Evolutionary conservation across 148 eudicot species (phyloP), one percentile per base, ranked within the genome.

Genomic region (Silene conica): DNA sequence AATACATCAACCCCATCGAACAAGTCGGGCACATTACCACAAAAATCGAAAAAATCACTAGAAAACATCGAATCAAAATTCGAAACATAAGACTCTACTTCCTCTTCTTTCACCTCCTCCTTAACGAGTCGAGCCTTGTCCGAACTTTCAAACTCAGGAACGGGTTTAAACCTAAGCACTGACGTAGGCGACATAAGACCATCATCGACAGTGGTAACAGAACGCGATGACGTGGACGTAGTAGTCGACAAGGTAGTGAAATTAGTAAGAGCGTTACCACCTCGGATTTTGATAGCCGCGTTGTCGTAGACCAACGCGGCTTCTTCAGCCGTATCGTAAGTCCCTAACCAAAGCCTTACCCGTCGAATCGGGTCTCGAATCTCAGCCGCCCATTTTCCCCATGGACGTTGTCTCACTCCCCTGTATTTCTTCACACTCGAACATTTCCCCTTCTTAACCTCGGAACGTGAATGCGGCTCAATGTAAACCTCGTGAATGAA

Each of bases 301-400:
- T 85, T 79, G 62, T 89, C 91, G 31, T 90, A 92, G 0, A 87
- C 94, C 80, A 87, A 80, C 0, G 97, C 94, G 18, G 97, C 97
- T 26, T 91, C 97, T 52, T 91, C 97, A 6, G 97, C 93, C 0
- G 97, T 91, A 5, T 89, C 86, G 58, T 83, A 91, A 1, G 97
- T 91, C 1, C 94, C 97, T 5, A 89, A 71, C 94, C 97, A 89
- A 5, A 91, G 80, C 74, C 94, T 80, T 18, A 82, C 89, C 63
- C 92, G 88, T 62, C 83, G 62, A 22, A 58, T n/a, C 1, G 93
- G 97, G 69, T 89, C 97, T 68, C 93, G 73, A n/a, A 91, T 91
- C 88, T 91, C 93, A 48, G 93, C 92, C 73, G 97, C 93, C 93
- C 90, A 89, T 77, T 87, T 87, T 0, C 93, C 93, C 92, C 92